Evolutionary conservation across 192 early-diverging fungal genomes (phyloP).

Genomic region (Coemansia sp.): DNA sequence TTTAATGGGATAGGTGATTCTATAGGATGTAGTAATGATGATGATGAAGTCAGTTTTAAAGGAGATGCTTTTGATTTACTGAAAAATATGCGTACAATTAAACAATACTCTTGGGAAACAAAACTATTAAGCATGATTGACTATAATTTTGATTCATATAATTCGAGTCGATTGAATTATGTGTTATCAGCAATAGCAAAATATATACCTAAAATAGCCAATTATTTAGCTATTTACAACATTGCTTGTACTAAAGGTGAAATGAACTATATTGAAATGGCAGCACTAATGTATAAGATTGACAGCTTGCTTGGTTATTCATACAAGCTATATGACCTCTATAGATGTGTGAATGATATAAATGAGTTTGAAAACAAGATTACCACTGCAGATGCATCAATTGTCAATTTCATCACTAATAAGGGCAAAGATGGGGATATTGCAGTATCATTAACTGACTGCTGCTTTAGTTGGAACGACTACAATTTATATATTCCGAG

Average conservation of each 20-base stretch:
- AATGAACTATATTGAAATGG: neutral
- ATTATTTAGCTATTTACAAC: neutral
- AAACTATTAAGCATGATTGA: neutral
- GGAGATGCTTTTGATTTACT: neutral
- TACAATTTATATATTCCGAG: slow-evolving; percentile 11
- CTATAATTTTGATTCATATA: neutral
- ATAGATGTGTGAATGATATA: neutral
- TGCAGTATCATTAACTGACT: neutral
- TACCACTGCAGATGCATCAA: neutral
- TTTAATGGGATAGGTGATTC: no score
- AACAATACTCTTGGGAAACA: slow-evolving; percentile 4
- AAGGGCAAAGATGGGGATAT: neutral
- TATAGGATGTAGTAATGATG: no score
- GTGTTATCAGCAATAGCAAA: no score
- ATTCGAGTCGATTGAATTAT: no score
- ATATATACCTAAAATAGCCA: neutral
- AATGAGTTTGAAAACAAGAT: neutral
- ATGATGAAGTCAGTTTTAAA: neutral
- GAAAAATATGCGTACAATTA: slow-evolving; percentile 4
- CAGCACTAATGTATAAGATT: neutral
- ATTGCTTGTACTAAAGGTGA: neutral
- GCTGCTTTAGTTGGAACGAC: slow-evolving; percentile 24
- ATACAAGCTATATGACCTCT: neutral
- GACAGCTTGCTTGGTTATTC: neutral
- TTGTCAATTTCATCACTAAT: neutral